Conservation (phyloP, 2,329 filamentous ascomycete genomes). For the Fonsecaea erecta region DNA sequence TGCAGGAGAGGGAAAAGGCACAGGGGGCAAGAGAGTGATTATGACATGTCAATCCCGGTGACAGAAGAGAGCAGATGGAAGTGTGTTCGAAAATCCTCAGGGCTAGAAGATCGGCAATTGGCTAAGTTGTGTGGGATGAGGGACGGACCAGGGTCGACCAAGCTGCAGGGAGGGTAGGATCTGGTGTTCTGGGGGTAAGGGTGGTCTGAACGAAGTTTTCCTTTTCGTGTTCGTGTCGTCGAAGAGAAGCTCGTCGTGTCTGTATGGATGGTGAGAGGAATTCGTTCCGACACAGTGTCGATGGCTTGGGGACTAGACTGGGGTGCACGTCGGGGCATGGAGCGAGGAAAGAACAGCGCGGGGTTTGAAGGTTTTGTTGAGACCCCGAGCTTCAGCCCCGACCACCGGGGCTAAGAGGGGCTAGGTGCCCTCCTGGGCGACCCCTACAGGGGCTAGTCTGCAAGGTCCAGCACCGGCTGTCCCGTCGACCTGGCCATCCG, state of each 20-base stretch:
- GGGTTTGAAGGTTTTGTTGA: constrained; percentile 16
- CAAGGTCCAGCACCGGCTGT: background rate
- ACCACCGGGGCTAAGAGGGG: background rate
- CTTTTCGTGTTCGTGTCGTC: background rate
- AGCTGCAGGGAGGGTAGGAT: constrained; percentile 1
- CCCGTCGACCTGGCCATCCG: background rate
- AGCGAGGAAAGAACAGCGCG: constrained; percentile 13
- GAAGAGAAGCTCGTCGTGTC: background rate
- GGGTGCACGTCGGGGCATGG: constrained; percentile 9
- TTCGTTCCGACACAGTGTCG: background rate
- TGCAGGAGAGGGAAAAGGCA: background rate
- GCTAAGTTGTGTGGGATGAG: constrained; percentile 4
- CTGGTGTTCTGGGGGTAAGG: background rate
- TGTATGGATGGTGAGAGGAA: constrained; percentile 1
- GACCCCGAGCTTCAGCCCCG: constrained; percentile 8
- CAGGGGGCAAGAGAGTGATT: constrained; percentile 18
- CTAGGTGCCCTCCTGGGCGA: constrained; percentile 1
- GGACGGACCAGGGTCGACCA: background rate
- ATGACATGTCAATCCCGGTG: constrained; percentile 27
- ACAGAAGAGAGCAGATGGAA: constrained; percentile 20
- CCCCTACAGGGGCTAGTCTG: background rate
- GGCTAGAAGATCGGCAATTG: constrained; percentile 21
- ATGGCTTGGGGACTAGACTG: background rate
- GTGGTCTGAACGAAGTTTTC: constrained; percentile 15
- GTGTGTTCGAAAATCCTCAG: constrained; percentile 12